Evolutionary conservation across 1,139 yeast genomes (phyloP).

Genomic region (Pichia norvegensis): DNA sequence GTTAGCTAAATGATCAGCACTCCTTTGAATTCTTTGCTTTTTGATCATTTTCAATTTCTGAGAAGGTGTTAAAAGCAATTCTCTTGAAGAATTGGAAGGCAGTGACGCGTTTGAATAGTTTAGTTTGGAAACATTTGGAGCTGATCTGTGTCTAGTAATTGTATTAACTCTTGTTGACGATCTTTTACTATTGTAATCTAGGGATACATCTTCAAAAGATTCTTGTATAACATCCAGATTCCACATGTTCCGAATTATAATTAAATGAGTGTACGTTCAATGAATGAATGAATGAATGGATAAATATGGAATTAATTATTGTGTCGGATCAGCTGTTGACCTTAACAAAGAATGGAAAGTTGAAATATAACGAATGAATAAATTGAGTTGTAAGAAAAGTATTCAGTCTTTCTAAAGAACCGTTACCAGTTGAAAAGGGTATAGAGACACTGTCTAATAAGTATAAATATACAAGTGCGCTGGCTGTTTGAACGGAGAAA

Average conservation of each 20-base stretch:
- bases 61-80: constrained; percentile 32
- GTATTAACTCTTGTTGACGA: constrained; percentile 4
- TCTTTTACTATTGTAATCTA: constrained; percentile 11
- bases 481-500: neutral
- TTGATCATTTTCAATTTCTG: constrained; percentile 35
- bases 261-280: neutral
- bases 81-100: constrained; percentile 9
- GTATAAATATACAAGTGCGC: no score
- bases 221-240: constrained; percentile 25
- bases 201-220: constrained; percentile 27
- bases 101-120: constrained; percentile 7
- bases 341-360: neutral
- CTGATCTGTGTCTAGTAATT: neutral
- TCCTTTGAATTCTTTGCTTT: constrained; percentile 14
- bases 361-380: neutral
- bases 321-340: neutral
- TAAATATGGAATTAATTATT: neutral
- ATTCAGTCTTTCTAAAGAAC: neutral
- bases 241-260: neutral
- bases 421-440: neutral
- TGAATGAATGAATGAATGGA: neutral
- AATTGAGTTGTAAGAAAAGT: neutral
- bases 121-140: neutral
- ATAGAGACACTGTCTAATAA: neutral
- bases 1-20: constrained; percentile 8